Conservation (phyloP, 2,329 filamentous ascomycete genomes). For the Cladophialophora yegresii region DNA sequence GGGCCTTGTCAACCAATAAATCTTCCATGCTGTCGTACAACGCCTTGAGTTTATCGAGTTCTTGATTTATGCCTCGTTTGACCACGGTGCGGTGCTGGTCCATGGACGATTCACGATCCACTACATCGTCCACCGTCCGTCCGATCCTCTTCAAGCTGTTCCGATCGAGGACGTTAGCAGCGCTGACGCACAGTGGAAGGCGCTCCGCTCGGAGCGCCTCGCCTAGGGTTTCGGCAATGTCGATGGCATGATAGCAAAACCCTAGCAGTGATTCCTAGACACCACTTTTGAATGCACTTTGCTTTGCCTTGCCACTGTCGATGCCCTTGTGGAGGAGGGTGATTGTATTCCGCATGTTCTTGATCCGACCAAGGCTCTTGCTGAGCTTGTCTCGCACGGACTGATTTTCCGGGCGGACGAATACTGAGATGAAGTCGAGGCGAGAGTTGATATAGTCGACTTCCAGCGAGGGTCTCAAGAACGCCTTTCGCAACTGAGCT, state of each 20-base stretch:
- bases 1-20: conserved; percentile 68
- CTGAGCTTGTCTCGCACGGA: conserved; percentile 58
- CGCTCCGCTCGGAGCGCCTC: conserved; percentile 58
- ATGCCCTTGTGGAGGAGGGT: conserved; percentile 75
- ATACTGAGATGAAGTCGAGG: conserved; percentile 66
- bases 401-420: conserved; percentile 69
- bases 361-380: conserved; percentile 67
- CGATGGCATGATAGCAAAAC: conserved; percentile 72
- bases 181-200: conserved; percentile 42
- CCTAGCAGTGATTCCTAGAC: conserved; percentile 73
- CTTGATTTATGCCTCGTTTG: conserved; percentile 67
- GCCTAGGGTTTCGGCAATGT: conserved; percentile 65
- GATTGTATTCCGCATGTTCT: conserved; percentile 71
- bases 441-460: conserved; percentile 68
- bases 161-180: conserved; percentile 62
- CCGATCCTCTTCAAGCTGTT: conserved; percentile 66
- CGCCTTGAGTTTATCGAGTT: conserved; percentile 76
- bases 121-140: conserved; percentile 67
- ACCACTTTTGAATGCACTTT: conserved; percentile 61
- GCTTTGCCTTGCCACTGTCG: conserved; percentile 55
- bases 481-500: conserved; percentile 70
- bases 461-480: conserved; percentile 75
- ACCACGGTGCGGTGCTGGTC: conserved; percentile 73
- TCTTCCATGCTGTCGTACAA: conserved; percentile 75
- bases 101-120: conserved; percentile 46